Conservation (phyloP, 2,329 filamentous ascomycete genomes). For the Aureobasidium sp. region DNA sequence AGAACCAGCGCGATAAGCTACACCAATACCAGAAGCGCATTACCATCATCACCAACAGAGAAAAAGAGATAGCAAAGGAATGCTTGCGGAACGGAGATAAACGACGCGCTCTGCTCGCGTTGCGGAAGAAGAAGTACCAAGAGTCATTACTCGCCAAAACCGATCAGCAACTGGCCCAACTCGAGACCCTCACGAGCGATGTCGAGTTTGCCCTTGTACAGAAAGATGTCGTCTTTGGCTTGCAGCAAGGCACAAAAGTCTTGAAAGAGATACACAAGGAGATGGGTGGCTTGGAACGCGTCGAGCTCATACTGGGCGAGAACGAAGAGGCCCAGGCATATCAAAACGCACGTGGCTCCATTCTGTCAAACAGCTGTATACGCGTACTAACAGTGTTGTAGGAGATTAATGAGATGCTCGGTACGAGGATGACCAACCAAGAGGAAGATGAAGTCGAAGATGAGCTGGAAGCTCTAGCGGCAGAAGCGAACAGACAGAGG, state of each 20-base stretch:
- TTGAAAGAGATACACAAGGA: conserved; percentile 87
- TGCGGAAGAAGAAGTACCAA: conserved; percentile 95
- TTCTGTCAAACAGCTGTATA: neutral
- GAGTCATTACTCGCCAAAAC: conserved; percentile 83
- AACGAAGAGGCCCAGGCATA: conserved; percentile 85
- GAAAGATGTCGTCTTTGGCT: conserved; percentile 87
- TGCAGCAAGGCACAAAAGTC: conserved; percentile 86
- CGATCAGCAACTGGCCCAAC: conserved; percentile 85
- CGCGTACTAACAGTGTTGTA: conserved; percentile 32
- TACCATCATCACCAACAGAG: conserved; percentile 73
- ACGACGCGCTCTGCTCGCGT: conserved; percentile 71
- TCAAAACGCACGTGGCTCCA: conserved; percentile 58
- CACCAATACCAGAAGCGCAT: conserved; percentile 94
- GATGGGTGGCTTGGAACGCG: conserved; percentile 89
- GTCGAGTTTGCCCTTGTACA: conserved; percentile 96
- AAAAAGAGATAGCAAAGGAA: conserved; percentile 77
- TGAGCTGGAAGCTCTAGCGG: conserved; percentile 76
- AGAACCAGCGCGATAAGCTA: conserved; percentile 93
- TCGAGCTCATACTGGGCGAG: conserved; percentile 93
- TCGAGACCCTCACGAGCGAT: conserved; percentile 79
- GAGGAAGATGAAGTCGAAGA: conserved; percentile 98
- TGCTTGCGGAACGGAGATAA: conserved; percentile 78
- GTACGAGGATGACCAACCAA: conserved; percentile 79
- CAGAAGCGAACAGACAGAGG: conserved; percentile 44
- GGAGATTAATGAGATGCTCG: conserved; percentile 90